These are phyloP conservation scores for Bryopsis sp. DNA, from an alignment of 139 green algal species.

Conservation along the genomic window DNA sequence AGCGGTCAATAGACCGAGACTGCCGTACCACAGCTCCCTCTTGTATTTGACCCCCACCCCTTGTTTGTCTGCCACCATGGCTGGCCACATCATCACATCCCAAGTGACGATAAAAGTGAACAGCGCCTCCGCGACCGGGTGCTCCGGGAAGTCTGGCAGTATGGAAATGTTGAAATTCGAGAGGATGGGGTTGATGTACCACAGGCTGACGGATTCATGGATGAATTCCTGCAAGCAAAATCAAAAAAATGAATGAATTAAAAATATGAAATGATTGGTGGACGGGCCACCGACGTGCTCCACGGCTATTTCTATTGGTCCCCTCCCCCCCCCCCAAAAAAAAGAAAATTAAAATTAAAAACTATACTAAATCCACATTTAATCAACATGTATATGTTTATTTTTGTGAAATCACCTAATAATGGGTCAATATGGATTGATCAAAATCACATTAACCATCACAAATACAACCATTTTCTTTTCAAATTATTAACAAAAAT, in stretches of 20 bases:
- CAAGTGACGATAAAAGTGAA: background rate
- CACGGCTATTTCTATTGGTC: too few relatives aligned
- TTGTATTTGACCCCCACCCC: background rate
- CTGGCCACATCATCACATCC: background rate
- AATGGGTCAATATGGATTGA: too few relatives aligned
- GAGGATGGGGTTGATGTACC: slow-evolving; percentile 2
- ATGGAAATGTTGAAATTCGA: background rate
- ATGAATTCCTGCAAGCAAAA: background rate
- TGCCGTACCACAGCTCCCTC: background rate
- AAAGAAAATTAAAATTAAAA: too few relatives aligned
- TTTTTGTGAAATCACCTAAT: too few relatives aligned
- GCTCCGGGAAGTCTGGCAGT: background rate
- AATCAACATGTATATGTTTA: too few relatives aligned
- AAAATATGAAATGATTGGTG: too few relatives aligned
- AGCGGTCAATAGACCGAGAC: background rate
- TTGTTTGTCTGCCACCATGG: background rate
- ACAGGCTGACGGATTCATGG: background rate
- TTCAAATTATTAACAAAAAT: too few relatives aligned
- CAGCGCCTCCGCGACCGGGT: background rate
- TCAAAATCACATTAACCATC: too few relatives aligned
- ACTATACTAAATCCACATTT: too few relatives aligned
- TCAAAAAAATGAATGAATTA: background rate
- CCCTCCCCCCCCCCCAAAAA: too few relatives aligned
- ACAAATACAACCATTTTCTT: too few relatives aligned
- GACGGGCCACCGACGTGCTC: too few relatives aligned